Percentiles rank a stretch among this genome's conserved stretches.
phyloP scores from a whole-genome alignment of 1,284 basidiomycete genomes.

The Ustilago loliicola region DNA sequence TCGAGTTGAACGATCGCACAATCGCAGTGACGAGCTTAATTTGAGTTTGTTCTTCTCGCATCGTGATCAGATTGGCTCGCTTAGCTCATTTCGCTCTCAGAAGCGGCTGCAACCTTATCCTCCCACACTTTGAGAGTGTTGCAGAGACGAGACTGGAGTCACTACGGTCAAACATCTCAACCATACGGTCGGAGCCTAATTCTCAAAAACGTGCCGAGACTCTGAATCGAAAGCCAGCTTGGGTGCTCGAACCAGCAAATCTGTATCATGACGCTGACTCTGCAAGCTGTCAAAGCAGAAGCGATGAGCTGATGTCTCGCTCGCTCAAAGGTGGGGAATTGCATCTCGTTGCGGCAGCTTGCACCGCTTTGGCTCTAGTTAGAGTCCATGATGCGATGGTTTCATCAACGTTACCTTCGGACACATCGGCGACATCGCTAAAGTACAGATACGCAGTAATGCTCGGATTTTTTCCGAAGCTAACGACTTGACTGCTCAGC shows the following conservation, averaged over 20 bases:
- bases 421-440: too few relatives aligned
- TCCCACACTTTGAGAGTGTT: background rate
- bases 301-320: too few relatives aligned
- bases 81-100: background rate
- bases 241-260: background rate
- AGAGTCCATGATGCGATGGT: too few relatives aligned
- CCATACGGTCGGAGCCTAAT: background rate
- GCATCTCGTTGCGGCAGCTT: too few relatives aligned
- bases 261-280: background rate
- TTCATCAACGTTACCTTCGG: too few relatives aligned
- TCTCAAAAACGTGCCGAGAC: background rate
- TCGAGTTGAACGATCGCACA: background rate
- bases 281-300: too few relatives aligned
- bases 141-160: background rate
- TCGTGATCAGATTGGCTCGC: background rate
- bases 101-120: background rate
- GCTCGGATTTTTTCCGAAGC: too few relatives aligned
- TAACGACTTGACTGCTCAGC: background rate
- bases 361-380: too few relatives aligned
- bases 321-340: too few relatives aligned
- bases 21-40: constrained; percentile 1
- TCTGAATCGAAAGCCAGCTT: background rate
- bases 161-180: background rate
- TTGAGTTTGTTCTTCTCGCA: constrained; percentile 4
- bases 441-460: too few relatives aligned